Evolutionary conservation across 805 yeast species (phyloP), one percentile per base, ranked within the genome.

Genomic region (Dipodascus albidus): DNA sequence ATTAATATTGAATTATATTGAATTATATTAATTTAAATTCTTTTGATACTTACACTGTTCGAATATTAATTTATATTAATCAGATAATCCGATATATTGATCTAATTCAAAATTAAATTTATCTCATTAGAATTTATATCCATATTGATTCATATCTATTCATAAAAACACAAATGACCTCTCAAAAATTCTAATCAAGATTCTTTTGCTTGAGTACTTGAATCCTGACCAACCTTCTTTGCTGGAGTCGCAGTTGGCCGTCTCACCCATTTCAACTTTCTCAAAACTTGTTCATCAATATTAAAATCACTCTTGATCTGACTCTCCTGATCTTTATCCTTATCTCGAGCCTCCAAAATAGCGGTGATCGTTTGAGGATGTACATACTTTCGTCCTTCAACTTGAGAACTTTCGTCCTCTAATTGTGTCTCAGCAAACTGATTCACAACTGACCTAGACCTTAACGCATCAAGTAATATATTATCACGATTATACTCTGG

Each of bases 311-410:
- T 4, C 31, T 14, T 21, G 23, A 47, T 47, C 27, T 20, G 19
- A 8, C 14, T 15, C 8, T 21, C 27, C 6, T 8, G 8, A 15
- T 47, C 49, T 17, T n/a, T n/a, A 22, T 47, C 49, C 9, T 14
- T 6, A 15, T 47, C 31, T 8, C 49, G 24, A 47, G 49, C 49
- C 31, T 47, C 31, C 31, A 47, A 22, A 8, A 47, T 47, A 3
- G 49, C 49, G 8, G 31, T 47, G n/a, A 47, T 23, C n/a, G 49
- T 47, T 19, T 47, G 49, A 4, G 49, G 49, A 47, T 20, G 49
- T 9, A 23, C 31, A 22, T 47, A 47, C 19, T n/a, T 47, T 17
- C 19, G n/a, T n/a, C n/a, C n/a, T n/a, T n/a, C n/a, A n/a, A n/a
- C n/a, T n/a, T n/a, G n/a, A n/a, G n/a, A n/a, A n/a, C n/a, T n/a